Base-by-base conservation (phyloP, 1,284 basidiomycete genomes). In the Ustilago shanxiensis region DNA sequence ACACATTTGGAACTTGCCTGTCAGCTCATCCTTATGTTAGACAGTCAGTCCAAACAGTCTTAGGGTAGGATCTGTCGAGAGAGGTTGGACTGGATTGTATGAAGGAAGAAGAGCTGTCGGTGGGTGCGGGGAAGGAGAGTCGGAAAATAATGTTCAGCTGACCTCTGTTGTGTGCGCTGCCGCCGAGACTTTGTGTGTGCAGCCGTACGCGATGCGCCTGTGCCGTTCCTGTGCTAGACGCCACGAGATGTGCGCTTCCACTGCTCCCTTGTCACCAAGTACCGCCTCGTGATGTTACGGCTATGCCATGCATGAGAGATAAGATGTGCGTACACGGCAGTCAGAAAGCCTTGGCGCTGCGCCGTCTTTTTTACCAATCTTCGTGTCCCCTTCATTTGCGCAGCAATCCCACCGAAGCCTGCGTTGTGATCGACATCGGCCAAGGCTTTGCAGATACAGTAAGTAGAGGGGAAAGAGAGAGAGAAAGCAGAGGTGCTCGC, bases 111-210 rank as follows among this genome's bases (percentile, higher is more conserved):
- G n/a, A n/a, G n/a, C n/a, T n/a, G n/a, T n/a, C n/a, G n/a, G n/a
- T 37, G 35, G 35, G 14, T 37, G 35, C 35, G 35, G 22, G 22
- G 44, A 13, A 45, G 44, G 4, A 22, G 11, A 22, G 11, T 45
- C 8, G 7, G 44, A 22, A 45, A 22, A 45, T 8, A 11, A 22
- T 45, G 44, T 45, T 45, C 44, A 45, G 44, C 44, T 41, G 39
- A 41, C 39, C 39, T 41, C 39, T 41, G 5, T 41, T 20, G 5
- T 41, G 7, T 41, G 39, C 39, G n/a, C n/a, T 41, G 16, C 16
- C 18, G n/a, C 39, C 39, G n/a, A 41, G 39, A 41, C 39, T 41
- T 41, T 41, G n/a, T n/a, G n/a, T n/a, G n/a, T n/a, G n/a, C n/a
- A n/a, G n/a, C n/a, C n/a, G n/a, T n/a, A n/a, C n/a, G 11, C 5